Evolutionary conservation across 1,284 basidiomycete species (phyloP).

Genomic region (Athelia psychrophila): DNA sequence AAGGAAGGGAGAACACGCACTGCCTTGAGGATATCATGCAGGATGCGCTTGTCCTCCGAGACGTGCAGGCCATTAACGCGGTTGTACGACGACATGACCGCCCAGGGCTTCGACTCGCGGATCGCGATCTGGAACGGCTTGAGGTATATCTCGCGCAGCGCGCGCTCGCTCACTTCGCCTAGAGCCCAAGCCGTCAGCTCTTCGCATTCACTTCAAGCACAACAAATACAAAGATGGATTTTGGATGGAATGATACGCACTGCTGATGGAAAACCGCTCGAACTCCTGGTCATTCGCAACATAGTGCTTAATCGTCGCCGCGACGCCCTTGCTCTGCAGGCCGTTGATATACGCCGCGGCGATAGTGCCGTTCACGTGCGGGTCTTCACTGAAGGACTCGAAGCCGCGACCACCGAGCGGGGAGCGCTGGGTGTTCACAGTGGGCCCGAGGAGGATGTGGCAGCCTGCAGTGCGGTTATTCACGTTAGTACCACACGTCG

Average conservation of each 20-base stretch:
- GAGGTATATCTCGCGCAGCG: slow-evolving; percentile 57
- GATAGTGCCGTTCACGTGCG: slow-evolving; percentile 35
- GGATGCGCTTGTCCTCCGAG: slow-evolving; percentile 40
- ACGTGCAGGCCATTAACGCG: slow-evolving; percentile 50
- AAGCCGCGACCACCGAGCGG: slow-evolving; percentile 48
- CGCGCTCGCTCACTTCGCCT: slow-evolving; percentile 50
- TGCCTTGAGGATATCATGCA: slow-evolving; percentile 45
- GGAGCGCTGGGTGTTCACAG: slow-evolving; percentile 52
- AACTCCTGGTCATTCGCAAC: slow-evolving; percentile 53
- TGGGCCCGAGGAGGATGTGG: slow-evolving; percentile 49
- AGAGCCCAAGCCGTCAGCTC: too few species aligned
- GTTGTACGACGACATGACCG: slow-evolving; percentile 49
- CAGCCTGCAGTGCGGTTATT: slow-evolving; percentile 25
- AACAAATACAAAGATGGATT: neutral
- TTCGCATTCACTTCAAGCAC: too few species aligned
- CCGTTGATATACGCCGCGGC: slow-evolving; percentile 53
- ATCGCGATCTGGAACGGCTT: slow-evolving; percentile 44
- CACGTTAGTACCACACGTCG: too few species aligned
- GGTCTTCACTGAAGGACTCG: slow-evolving; percentile 52
- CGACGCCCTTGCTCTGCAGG: slow-evolving; percentile 47
- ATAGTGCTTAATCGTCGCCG: slow-evolving; percentile 44
- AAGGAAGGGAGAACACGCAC: slow-evolving; percentile 11
- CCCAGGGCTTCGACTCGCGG: slow-evolving; percentile 41
- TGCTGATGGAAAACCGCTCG: slow-evolving; percentile 25
- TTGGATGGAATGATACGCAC: neutral